These are phyloP conservation scores for Russula sp. DNA, from an alignment of 768 basidiomycete genomes.

Conservation along the genomic window DNA sequence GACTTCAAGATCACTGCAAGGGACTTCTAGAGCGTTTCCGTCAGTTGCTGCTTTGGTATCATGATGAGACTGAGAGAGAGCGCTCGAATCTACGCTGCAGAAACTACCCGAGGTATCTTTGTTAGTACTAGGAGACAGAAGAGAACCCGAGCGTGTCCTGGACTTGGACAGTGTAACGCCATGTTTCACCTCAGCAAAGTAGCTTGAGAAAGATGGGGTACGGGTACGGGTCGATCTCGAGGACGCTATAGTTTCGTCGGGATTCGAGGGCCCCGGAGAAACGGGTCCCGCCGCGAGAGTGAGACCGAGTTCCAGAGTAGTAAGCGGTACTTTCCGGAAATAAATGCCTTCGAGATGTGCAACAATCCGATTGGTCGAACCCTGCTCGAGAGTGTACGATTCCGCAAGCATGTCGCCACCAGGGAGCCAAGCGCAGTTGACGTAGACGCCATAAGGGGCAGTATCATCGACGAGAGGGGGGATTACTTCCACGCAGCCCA, in stretches of 20 bases:
- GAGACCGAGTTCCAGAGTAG: conserved; percentile 49
- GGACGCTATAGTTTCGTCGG: background rate
- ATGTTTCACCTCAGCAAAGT: background rate
- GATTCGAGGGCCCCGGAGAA: background rate
- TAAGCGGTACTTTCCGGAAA: conserved; percentile 56
- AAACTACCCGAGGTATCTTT: background rate
- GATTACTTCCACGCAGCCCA: conserved; percentile 50
- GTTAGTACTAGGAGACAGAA: background rate
- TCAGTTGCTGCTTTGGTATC: background rate
- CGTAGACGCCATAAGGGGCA: conserved; percentile 51
- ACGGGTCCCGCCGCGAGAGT: conserved; percentile 35
- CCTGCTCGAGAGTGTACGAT: conserved; percentile 47
- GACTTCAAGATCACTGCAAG: background rate
- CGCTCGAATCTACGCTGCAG: background rate
- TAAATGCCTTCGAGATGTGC: conserved; percentile 55
- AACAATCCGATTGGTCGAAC: conserved; percentile 44
- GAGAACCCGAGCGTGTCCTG: background rate
- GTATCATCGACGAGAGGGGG: conserved; percentile 43
- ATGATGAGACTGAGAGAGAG: background rate
- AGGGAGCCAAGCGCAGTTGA: conserved; percentile 45
- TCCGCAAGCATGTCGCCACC: conserved; percentile 50
- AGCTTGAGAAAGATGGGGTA: background rate
- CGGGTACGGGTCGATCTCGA: background rate
- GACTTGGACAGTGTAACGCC: background rate
- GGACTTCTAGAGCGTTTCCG: background rate